Evolutionary conservation across 495 filamentous ascomycete species (phyloP).

Genomic region (Jackrogersella multiformis): DNA sequence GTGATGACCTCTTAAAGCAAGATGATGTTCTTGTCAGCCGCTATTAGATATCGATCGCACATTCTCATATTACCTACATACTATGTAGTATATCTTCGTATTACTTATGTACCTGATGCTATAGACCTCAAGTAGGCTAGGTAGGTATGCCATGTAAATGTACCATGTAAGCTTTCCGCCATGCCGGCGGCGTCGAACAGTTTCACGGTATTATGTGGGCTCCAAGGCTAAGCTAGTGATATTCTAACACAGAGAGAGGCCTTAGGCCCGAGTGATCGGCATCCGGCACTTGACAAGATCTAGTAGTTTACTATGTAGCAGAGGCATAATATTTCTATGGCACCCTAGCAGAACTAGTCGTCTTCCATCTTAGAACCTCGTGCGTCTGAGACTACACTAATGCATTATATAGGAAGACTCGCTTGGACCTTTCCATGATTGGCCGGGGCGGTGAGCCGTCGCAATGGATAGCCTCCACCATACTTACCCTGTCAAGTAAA

Average conservation of each 20-base stretch:
- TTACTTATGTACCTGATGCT: too few relatives aligned
- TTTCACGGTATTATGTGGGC: not conserved
- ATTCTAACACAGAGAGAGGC: not conserved
- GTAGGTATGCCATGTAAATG: too few relatives aligned
- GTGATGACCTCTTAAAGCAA: too few relatives aligned
- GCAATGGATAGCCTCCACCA: not conserved
- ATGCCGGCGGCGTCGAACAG: not conserved
- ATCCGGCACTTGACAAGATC: not conserved
- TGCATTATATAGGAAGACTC: not conserved
- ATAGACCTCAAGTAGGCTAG: too few relatives aligned
- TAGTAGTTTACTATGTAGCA: too few relatives aligned
- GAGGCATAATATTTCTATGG: not conserved
- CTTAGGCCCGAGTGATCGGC: slow-evolving; percentile 4
- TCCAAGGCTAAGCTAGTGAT: not conserved
- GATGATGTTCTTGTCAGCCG: not conserved
- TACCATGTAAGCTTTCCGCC: not conserved
- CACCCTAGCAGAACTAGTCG: not conserved
- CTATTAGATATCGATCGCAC: too few relatives aligned
- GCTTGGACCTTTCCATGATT: slow-evolving; percentile 1
- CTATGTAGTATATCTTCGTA: not conserved
- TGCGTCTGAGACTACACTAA: not conserved
- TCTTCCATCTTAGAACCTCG: not conserved
- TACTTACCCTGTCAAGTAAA: slow-evolving; percentile 3
- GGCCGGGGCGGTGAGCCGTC: not conserved
- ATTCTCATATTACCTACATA: not conserved